Percentiles rank a stretch among this genome's conserved stretches.
Evolutionary conservation across 306 rosid species (phyloP).

Genomic region (Fagus sylvatica): DNA sequence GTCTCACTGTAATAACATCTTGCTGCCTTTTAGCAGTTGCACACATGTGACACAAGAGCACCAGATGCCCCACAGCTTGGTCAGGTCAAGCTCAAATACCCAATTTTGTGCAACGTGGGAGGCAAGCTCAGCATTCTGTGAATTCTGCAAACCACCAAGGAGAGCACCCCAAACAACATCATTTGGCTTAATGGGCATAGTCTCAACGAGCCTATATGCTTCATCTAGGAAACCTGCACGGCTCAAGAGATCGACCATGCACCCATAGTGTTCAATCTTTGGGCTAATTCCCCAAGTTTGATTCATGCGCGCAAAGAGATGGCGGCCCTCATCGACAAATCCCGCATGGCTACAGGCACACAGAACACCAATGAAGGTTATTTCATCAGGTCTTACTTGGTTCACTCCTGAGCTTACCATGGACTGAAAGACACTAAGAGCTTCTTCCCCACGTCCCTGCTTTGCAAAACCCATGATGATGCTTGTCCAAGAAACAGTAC

Average conservation of each 20-base stretch:
- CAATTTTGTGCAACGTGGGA: conserved; percentile 42
- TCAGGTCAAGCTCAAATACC: conserved; percentile 40
- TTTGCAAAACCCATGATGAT: conserved; percentile 70
- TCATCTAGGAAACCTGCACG: conserved; percentile 76
- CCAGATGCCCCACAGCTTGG: conserved; percentile 65
- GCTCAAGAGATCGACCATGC: conserved; percentile 86
- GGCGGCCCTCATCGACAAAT: conserved; percentile 52
- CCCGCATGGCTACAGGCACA: conserved; percentile 84
- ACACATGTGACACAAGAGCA: conserved; percentile 60
- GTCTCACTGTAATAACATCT: conserved; percentile 55
- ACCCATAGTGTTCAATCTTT: conserved; percentile 74
- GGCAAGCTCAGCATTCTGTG: conserved; percentile 65
- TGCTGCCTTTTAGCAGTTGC: conserved; percentile 61
- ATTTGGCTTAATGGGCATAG: conserved; percentile 75
- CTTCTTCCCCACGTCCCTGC: conserved; percentile 69
- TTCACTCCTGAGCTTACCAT: conserved; percentile 47
- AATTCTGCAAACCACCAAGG: conserved; percentile 70
- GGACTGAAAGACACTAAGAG: conserved; percentile 48
- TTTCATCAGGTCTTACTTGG: conserved; percentile 64
- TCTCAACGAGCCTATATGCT: conserved; percentile 55
- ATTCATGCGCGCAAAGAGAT: conserved; percentile 55
- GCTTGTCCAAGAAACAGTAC: conserved; percentile 74
- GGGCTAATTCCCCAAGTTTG: conserved; percentile 54
- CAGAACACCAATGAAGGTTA: conserved; percentile 64
- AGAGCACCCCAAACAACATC: conserved; percentile 76